A percentile compares a stretch with the other conserved stretches of the same genome.
Evolutionary conservation across 208 protist species (phyloP).

Genomic region (Trypanosoma congolense): DNA sequence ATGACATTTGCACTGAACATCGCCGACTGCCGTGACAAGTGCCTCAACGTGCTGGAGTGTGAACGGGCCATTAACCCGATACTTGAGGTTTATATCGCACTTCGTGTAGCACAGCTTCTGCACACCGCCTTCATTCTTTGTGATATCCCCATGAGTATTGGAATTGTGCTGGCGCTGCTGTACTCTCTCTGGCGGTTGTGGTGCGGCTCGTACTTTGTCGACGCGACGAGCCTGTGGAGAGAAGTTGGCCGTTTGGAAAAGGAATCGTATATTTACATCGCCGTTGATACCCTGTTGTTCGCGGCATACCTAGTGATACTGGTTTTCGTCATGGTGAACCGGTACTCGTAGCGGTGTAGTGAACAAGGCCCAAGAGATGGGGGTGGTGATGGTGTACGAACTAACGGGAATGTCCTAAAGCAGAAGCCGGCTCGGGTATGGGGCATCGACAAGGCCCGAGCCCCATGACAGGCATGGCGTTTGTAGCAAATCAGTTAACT

Average conservation of each 20-base stretch:
- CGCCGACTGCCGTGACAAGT: conserved; percentile 76
- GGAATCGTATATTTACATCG: conserved; percentile 59
- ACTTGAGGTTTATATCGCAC: conserved; percentile 58
- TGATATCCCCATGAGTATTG: conserved; percentile 39
- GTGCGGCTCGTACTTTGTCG: conserved; percentile 52
- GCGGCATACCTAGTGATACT: conserved; percentile 50
- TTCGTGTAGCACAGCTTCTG: conserved; percentile 60
- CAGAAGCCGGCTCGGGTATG: no score
- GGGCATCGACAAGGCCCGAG: no score
- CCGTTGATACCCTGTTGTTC: conserved; percentile 50
- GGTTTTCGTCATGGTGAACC: conserved; percentile 60
- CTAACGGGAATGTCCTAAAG: no score
- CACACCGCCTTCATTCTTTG: conserved; percentile 40
- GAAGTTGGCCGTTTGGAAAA: conserved; percentile 56
- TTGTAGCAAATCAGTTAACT: not conserved
- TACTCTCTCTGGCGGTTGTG: conserved; percentile 47
- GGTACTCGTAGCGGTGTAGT: conserved; percentile 27
- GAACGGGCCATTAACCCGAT: conserved; percentile 77
- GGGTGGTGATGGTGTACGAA: no score
- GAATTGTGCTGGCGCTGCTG: conserved; percentile 29
- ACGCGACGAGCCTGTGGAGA: conserved; percentile 76
- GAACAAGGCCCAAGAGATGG: no score
- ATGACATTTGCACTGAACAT: conserved; percentile 80
- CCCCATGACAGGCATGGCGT: no score
- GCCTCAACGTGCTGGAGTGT: conserved; percentile 70